phyloP scores from a whole-genome alignment of 1,284 basidiomycete species.

The Ganoderma leucocontextum region DNA sequence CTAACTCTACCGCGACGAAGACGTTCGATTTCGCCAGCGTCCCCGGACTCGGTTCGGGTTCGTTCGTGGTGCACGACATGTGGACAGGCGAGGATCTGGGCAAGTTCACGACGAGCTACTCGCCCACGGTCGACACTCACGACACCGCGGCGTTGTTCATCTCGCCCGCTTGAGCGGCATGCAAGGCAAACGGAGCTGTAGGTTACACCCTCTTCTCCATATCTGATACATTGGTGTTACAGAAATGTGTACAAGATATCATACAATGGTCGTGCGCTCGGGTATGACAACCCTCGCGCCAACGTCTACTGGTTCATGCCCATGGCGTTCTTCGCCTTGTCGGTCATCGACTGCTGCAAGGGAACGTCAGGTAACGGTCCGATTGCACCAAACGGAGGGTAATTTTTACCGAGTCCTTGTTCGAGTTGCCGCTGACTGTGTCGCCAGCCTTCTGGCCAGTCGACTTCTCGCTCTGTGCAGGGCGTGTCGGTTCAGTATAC shows the following conservation, averaged over 20 bases:
- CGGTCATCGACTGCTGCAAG: constrained; percentile 38
- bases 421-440: constrained; percentile 54
- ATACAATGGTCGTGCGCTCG: not conserved
- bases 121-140: constrained; percentile 53
- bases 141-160: constrained; percentile 53
- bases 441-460: constrained; percentile 57
- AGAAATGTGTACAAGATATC: not conserved
- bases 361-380: too few species aligned
- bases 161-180: constrained; percentile 3
- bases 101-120: constrained; percentile 50
- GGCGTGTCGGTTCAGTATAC: not conserved
- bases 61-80: constrained; percentile 61
- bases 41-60: constrained; percentile 50
- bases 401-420: constrained; percentile 38
- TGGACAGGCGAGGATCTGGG: constrained; percentile 57
- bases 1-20: constrained; percentile 49
- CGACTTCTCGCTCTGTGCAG: not conserved
- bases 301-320: constrained; percentile 33
- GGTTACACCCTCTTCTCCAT: too few species aligned
- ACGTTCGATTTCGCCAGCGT: constrained; percentile 54
- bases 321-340: constrained; percentile 43
- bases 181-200: not conserved
- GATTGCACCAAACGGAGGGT: not conserved
- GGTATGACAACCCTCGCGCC: not conserved
- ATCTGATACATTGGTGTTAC: not conserved